phyloP scores from a whole-genome alignment of 768 basidiomycete species.

The Mycena pura region DNA sequence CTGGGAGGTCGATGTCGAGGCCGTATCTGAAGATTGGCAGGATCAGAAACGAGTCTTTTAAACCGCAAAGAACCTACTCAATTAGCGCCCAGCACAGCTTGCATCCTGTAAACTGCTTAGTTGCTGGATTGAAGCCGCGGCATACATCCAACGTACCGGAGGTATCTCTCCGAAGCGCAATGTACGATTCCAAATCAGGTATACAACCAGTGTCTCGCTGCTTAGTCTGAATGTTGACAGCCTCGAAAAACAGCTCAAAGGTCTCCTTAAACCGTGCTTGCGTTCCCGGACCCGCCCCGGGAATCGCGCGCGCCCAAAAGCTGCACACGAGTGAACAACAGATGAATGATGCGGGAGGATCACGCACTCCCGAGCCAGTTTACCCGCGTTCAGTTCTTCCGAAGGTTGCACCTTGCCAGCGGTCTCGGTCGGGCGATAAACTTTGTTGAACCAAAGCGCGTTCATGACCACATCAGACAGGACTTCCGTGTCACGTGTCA shows the following conservation, averaged over 20 bases:
- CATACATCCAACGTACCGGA: constrained; percentile 52
- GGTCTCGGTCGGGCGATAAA: constrained; percentile 54
- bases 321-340: constrained; percentile 44
- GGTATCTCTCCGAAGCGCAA: constrained; percentile 74
- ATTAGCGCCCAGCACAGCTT: constrained; percentile 80
- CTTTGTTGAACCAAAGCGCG: constrained; percentile 63
- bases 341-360: constrained; percentile 6
- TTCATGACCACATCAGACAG: constrained; percentile 75
- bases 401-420: constrained; percentile 44
- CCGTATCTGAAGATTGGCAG: constrained; percentile 56
- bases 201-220: constrained; percentile 60
- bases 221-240: constrained; percentile 66
- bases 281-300: constrained; percentile 59
- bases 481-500: constrained; percentile 62
- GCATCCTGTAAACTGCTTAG: constrained; percentile 46
- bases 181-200: constrained; percentile 78
- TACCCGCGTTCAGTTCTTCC: constrained; percentile 61
- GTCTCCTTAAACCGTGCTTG: constrained; percentile 77
- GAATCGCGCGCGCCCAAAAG: constrained; percentile 71
- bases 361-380: constrained; percentile 73
- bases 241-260: constrained; percentile 71
- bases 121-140: constrained; percentile 21
- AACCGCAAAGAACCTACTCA: constrained; percentile 51
- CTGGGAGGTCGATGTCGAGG: constrained; percentile 72
- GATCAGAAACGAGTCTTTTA: neutral